These are phyloP conservation scores for Chytriomyces sp. DNA, from an alignment of 192 early-diverging fungal species.

Conservation along the genomic window DNA sequence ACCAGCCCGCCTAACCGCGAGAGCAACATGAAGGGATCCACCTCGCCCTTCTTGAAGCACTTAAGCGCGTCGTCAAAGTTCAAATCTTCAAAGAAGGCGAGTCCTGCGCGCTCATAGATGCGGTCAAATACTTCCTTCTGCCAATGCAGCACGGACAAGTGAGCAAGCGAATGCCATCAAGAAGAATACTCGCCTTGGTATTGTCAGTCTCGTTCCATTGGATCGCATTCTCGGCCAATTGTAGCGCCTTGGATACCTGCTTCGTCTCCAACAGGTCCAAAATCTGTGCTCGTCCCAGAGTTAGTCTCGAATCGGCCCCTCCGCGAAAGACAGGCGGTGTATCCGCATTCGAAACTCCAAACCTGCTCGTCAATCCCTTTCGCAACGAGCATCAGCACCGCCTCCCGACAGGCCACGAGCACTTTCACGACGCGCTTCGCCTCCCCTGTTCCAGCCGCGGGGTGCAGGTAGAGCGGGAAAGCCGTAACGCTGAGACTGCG, in stretches of 20 bases:
- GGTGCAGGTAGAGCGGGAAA: slow-evolving; percentile 45
- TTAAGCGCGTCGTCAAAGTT: slow-evolving; percentile 69
- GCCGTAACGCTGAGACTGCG: slow-evolving; percentile 42
- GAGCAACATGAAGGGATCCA: slow-evolving; percentile 63
- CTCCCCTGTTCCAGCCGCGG: too few relatives aligned
- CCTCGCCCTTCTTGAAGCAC: slow-evolving; percentile 62
- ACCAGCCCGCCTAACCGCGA: too few relatives aligned
- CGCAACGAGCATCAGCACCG: slow-evolving; percentile 62
- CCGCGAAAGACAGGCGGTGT: not conserved
- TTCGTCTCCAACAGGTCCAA: slow-evolving; percentile 59
- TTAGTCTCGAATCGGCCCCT: not conserved
- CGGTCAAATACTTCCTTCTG: slow-evolving; percentile 12
- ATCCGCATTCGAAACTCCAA: not conserved
- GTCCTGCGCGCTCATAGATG: slow-evolving; percentile 65
- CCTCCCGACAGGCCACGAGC: slow-evolving; percentile 58
- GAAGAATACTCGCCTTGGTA: slow-evolving; percentile 36
- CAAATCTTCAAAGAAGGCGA: slow-evolving; percentile 63
- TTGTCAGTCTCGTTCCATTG: slow-evolving; percentile 48
- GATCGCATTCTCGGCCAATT: slow-evolving; percentile 60
- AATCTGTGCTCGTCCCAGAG: slow-evolving; percentile 33
- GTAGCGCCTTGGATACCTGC: slow-evolving; percentile 63
- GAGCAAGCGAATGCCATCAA: not conserved
- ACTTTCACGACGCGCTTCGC: slow-evolving; percentile 23
- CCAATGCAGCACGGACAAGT: not conserved
- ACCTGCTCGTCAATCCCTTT: slow-evolving; percentile 64